Evolutionary conservation across 106 monocot species (phyloP), one percentile per base, ranked within the genome.

Genomic region (Dactylorhiza incarnata): DNA sequence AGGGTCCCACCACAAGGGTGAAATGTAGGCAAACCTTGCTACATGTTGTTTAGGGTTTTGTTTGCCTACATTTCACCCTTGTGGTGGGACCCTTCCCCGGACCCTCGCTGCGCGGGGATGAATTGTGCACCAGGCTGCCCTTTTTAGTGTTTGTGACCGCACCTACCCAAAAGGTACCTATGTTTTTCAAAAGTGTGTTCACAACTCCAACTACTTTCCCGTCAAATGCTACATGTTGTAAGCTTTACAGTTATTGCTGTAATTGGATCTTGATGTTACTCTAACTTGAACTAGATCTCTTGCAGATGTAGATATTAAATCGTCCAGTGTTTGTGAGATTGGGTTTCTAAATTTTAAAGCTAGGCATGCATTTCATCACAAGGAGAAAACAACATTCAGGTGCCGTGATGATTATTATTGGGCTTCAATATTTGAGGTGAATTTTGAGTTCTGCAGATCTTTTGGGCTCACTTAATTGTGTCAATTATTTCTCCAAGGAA

Each of bases 351-450:
- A 97, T 74, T 93, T 87, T 76, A 97, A 89, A 78, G 81, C 87
- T 59, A 88, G 85, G 46, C 73, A 86, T 51, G 79, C 84, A 23
- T 81, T 93, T 45, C 84, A 97, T 59, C 84, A 86, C 55, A 84
- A 49, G n/a, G 91, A 81, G 48, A 97, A 80, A 50, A 61, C 77
- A 83, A 89, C 71, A 81, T 85, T 91, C 68, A 80, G 82, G 26
- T 97, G 96, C 67, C 93, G 76, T 83, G 82, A 97, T 84, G 93
- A 93, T 80, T 97, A 97, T 78, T 97, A 97, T 78, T 97, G 96
- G 96, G 93, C 96, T 75, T 97, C 96, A 53, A 75, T 97, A 77
- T 97, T 97, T 82, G 82, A 89, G 91, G 96, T 97, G 49, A 84
- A 43, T 66, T 76, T 83, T 55, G 62, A 77, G 37, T 75, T 48